Base-by-base conservation (phyloP, 1,284 basidiomycete genomes). In the Tilletiopsis washingtonensis region DNA sequence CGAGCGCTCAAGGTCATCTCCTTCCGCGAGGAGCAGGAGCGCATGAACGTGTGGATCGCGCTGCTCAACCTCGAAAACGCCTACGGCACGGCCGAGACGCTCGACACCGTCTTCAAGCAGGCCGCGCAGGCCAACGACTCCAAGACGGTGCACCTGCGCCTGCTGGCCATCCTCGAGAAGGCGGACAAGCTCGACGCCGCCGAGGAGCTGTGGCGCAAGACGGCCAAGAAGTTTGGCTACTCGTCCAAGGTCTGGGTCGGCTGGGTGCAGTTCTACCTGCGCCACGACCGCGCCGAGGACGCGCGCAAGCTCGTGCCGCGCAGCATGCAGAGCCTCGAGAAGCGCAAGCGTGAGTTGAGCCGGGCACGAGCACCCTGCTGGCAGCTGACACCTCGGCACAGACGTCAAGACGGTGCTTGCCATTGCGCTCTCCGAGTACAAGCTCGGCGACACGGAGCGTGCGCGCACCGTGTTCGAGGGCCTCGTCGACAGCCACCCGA, bases 381-480 rank as follows among this genome's bases (percentile, higher is more conserved):
- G n/a, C n/a, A n/a, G n/a, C n/a, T n/a, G n/a, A n/a, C n/a, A n/a
- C n/a, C n/a, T n/a, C n/a, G n/a, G n/a, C n/a, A 17, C 32, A 34
- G 32, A 99, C 74, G 77, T 98, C 60, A 90, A 91, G 76, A 91
- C 87, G 1, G 91, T 97, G 58, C 85, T 87, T 37, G 86, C 85
- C 66, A 96, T 97, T 71, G 91, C 91, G 1, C 84, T 94, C 65
- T 78, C 94, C 27, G 94, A 99, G 75, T 99, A 96, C 76, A 91
- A 87, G 74, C 77, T 86, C 26, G 94, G 91, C 12, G 91, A 97
- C 59, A 78, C 88, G 1, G 94, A 99, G 75, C 82, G 93, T 43
- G 94, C 91, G 19, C 85, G 87, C 69, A 97, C 93, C 0, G 81
- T 99, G 48, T 98, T 96, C 57, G 94, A 98, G 73, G 94, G 93